Evolutionary conservation across 352 stramenopile genomes (phyloP), one percentile per base, ranked within the genome.

Genomic region (Pythium brassicae): DNA sequence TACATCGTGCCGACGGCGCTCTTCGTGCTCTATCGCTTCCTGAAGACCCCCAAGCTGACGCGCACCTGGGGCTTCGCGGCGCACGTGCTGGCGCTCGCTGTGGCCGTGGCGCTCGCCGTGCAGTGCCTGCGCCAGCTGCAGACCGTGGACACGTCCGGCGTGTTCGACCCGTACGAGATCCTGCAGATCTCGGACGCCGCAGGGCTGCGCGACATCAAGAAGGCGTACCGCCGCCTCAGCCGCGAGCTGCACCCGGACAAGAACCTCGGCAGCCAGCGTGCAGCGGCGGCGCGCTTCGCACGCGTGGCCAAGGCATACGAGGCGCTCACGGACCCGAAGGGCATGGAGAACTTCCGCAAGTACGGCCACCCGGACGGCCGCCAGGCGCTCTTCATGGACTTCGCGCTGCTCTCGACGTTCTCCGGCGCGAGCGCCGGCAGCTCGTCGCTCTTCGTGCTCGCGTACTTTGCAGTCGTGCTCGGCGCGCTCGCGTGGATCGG

Each of bases 121-220:
- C 74, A 69, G 53, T 87, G 71, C 37, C 60, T 93, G 27, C 64
- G 71, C 44, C 66, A 80, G 12, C 66, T 93, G 34, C 76, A 88
- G 69, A 76, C 71, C 65, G 76, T 90, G 11, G 81, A 89, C 61
- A 87, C 76, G 26, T 88, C 78, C 25, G 82, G 78, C 55, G 62
- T 89, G 35, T 93, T 95, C 55, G 85, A 95, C 46, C 85, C 85
- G 48, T 95, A 93, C 59, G 83, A 95, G 62, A 95, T 93, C 57
- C 64, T 95, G 40, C 61, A 78, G 54, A 72, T 95, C 23, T 69
- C 72, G 17, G 78, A 87, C 39, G 71, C 68, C 2, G 62, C 81
- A 5, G 78, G 74, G 15, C 44, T 71, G 39, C 67, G 66, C 23
- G 65, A 91, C 50, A 90, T 95, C 61, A 84, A 85, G 55, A 89